phyloP scores from a whole-genome alignment of 768 basidiomycete species.

The Atractiella rhizophila region DNA sequence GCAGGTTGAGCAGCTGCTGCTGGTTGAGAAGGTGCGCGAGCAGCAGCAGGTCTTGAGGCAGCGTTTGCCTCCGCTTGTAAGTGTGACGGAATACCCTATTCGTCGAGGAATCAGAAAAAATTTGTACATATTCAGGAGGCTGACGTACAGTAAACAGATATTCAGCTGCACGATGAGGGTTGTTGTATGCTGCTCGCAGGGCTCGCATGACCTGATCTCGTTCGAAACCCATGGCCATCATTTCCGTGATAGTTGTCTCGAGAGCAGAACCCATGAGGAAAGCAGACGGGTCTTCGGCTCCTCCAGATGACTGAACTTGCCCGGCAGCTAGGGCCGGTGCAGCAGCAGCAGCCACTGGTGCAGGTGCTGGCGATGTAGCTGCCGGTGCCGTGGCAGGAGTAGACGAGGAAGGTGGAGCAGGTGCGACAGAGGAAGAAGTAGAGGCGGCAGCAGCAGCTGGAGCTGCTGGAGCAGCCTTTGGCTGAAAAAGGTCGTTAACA shows the following conservation, averaged over 20 bases:
- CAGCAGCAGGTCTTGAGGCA: conserved; percentile 23
- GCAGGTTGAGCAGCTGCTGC: conserved; percentile 22
- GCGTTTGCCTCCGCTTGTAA: conserved; percentile 27
- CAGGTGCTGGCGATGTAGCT: conserved; percentile 16
- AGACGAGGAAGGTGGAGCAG: conserved; percentile 19
- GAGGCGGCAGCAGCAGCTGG: conserved; percentile 23
- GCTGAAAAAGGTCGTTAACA: conserved; percentile 11
- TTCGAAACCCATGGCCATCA: conserved; percentile 84
- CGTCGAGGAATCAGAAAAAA: not conserved
- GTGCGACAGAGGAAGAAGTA: conserved; percentile 17
- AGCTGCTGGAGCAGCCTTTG: conserved; percentile 19
- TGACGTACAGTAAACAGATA: conserved; percentile 66
- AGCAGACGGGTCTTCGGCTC: conserved; percentile 28
- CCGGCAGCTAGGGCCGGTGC: conserved; percentile 16
- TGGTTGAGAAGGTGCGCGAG: conserved; percentile 19
- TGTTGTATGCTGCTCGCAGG: conserved; percentile 80
- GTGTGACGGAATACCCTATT: conserved; percentile 55
- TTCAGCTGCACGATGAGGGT: conserved; percentile 93
- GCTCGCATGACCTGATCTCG: conserved; percentile 62
- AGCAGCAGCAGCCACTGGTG: conserved; percentile 19
- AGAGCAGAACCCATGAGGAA: conserved; percentile 56
- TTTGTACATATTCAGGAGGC: conserved; percentile 1
- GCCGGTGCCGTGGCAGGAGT: conserved; percentile 17
- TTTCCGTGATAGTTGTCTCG: conserved; percentile 49
- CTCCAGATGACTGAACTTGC: conserved; percentile 19